A percentile compares a stretch with the other conserved stretches of the same genome.
Evolutionary conservation across 2,329 filamentous ascomycete genomes (phyloP).

Genomic region (Xylariaceae sp.): DNA sequence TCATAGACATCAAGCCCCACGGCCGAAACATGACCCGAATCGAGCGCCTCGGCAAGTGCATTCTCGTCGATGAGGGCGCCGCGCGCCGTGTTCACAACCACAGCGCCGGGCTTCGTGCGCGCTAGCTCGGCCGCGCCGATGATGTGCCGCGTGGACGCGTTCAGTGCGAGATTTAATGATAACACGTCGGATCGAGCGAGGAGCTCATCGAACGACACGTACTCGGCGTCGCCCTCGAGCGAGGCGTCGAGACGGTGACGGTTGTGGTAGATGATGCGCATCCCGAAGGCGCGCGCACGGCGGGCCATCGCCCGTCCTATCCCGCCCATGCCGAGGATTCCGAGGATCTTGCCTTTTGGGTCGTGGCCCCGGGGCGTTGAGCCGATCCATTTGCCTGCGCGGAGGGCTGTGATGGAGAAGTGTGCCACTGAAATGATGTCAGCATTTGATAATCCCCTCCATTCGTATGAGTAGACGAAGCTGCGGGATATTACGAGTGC

Average conservation of each 20-base stretch:
- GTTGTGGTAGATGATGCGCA: constrained; percentile 67
- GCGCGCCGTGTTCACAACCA: constrained; percentile 64
- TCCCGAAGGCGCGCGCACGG: constrained; percentile 59
- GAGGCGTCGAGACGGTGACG: constrained; percentile 44
- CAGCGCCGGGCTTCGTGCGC: constrained; percentile 61
- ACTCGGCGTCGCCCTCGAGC: constrained; percentile 51
- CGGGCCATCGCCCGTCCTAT: constrained; percentile 59
- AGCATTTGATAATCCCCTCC: too few species aligned
- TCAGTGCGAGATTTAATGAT: constrained; percentile 59
- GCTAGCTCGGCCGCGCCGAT: constrained; percentile 58
- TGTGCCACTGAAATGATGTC: constrained; percentile 45
- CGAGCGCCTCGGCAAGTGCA: constrained; percentile 59
- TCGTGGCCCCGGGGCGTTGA: constrained; percentile 57
- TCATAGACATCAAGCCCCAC: constrained; percentile 65
- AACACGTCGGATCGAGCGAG: constrained; percentile 61
- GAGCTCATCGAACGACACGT: constrained; percentile 63
- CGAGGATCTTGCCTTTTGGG: constrained; percentile 58
- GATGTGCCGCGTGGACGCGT: constrained; percentile 58
- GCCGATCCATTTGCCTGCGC: constrained; percentile 52
- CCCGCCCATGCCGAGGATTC: constrained; percentile 66
- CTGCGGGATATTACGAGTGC: too few species aligned
- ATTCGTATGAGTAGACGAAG: too few species aligned
- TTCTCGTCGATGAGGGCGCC: constrained; percentile 64
- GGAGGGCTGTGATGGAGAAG: constrained; percentile 52
- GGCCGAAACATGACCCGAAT: constrained; percentile 60